Percentiles rank a stretch among this genome's conserved stretches.
Conservation (phyloP, 768 basidiomycete species). For the Pholiota conissans region DNA sequence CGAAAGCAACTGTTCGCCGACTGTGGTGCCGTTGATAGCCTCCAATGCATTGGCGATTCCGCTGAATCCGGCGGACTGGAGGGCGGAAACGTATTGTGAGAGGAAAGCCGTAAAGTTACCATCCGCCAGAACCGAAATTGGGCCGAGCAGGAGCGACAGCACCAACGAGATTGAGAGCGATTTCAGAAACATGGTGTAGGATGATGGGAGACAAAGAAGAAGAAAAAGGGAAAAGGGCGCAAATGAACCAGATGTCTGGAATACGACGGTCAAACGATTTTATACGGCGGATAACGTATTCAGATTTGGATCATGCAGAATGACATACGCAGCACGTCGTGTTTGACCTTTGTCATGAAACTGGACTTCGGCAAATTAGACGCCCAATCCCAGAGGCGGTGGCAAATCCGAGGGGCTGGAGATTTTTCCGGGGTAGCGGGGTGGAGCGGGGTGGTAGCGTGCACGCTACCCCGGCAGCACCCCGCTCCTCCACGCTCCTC, state of each 20-base stretch:
- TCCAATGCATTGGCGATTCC: constrained; percentile 38
- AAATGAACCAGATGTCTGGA: neutral
- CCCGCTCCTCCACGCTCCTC: too few relatives aligned
- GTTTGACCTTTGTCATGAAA: constrained; percentile 8
- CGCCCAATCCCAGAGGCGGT: neutral
- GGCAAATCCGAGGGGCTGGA: too few relatives aligned
- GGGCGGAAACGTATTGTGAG: constrained; percentile 31
- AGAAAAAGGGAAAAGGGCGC: neutral
- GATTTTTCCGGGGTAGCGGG: too few relatives aligned
- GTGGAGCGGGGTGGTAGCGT: too few relatives aligned
- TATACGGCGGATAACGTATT: neutral
- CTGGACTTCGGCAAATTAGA: neutral
- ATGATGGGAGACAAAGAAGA: neutral
- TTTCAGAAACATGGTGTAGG: neutral
- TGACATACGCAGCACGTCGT: neutral
- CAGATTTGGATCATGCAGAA: constrained; percentile 3
- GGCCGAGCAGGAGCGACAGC: neutral
- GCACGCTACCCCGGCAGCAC: too few relatives aligned
- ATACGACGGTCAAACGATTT: neutral
- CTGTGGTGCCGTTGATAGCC: constrained; percentile 41
- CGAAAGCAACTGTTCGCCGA: constrained; percentile 43
- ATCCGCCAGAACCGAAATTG: neutral
- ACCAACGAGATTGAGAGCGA: neutral
- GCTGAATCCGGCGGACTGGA: constrained; percentile 40
- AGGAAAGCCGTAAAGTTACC: neutral